These are phyloP conservation scores for Ambrosia trifida DNA, from an alignment of 129 eudicot genomes.

Conservation along the genomic window DNA sequence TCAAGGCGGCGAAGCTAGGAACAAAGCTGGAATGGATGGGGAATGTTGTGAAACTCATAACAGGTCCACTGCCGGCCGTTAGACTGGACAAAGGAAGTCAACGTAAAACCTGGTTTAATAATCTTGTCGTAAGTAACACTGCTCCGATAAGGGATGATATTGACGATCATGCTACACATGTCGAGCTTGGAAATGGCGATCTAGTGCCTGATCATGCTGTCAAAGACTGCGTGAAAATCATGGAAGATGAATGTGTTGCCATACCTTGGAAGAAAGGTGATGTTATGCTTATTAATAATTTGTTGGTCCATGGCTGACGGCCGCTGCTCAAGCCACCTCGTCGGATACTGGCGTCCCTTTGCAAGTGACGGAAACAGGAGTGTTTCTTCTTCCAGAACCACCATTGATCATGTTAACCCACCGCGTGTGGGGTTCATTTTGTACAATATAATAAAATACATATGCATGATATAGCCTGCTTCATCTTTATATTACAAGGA, in stretches of 20 bases:
- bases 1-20: conserved; percentile 27
- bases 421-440: no score
- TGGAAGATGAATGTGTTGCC: conserved; percentile 35
- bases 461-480: conserved; percentile 25
- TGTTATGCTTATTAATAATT: conserved; percentile 29
- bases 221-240: conserved; percentile 22
- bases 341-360: conserved; percentile 21
- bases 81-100: conserved; percentile 10
- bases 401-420: no score
- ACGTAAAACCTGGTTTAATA: conserved; percentile 31
- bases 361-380: conserved; percentile 28
- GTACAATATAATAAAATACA: no score
- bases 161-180: neutral
- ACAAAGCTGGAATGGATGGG: neutral
- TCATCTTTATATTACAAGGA: conserved; percentile 28
- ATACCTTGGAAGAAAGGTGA: conserved; percentile 45
- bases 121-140: conserved; percentile 36
- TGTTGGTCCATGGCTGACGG: conserved; percentile 23
- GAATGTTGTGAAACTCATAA: conserved; percentile 16
- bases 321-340: conserved; percentile 27
- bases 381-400: neutral
- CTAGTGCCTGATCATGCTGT: neutral
- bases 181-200: conserved; percentile 35
- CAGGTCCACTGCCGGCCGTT: conserved; percentile 24
- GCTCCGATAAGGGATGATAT: conserved; percentile 26